phyloP scores from a whole-genome alignment of 257 asterid genomes.

The Solanum bulbocastanum region DNA sequence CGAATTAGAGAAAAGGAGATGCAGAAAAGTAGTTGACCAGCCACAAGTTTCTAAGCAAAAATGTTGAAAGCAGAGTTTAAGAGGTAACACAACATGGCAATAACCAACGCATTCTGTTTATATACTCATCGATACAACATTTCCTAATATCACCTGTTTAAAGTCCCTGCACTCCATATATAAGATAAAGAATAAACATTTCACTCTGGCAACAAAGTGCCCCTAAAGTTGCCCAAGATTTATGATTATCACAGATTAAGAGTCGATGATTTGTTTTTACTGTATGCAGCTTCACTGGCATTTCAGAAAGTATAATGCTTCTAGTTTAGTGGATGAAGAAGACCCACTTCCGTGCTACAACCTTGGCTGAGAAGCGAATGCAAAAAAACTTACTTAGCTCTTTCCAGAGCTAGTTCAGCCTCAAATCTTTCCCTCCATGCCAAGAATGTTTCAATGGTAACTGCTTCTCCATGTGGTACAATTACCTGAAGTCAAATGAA shows the following conservation, averaged over 20 bases:
- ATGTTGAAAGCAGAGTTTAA: background rate
- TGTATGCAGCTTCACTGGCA: background rate
- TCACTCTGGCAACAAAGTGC: background rate
- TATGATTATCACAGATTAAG: background rate
- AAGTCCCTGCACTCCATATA: background rate
- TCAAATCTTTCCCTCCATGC: constrained; percentile 99
- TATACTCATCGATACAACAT: background rate
- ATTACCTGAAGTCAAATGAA: constrained; percentile 52
- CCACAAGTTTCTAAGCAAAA: background rate
- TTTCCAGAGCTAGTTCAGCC: constrained; percentile 96
- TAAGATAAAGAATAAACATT: background rate
- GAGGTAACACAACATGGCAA: background rate
- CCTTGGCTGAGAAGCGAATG: background rate
- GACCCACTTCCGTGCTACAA: background rate
- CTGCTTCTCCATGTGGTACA: constrained; percentile 97
- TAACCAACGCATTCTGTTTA: background rate
- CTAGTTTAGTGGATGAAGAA: background rate
- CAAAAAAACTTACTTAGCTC: constrained; percentile 77
- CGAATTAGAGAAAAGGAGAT: background rate
- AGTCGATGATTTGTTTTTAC: background rate
- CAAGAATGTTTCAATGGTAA: constrained; percentile 80
- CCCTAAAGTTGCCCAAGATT: background rate
- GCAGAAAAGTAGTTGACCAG: background rate
- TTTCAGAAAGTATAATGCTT: background rate
- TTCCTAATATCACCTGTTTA: background rate